A percentile compares a stretch with the other conserved stretches of the same genome.
These are phyloP conservation scores for Vicia villosa DNA, from an alignment of 306 rosid species.

Conservation along the genomic window DNA sequence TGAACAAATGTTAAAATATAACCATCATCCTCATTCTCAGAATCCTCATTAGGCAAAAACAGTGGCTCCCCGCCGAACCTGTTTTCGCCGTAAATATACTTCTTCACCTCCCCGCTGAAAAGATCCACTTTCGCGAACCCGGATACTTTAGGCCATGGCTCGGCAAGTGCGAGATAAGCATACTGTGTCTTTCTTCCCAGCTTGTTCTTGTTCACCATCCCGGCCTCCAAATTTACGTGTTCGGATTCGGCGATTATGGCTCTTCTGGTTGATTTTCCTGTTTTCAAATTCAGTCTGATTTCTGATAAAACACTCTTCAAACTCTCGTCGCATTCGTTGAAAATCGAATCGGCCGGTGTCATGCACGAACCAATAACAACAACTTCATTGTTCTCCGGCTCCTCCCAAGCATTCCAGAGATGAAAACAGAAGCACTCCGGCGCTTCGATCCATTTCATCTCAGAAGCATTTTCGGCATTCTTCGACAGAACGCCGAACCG, in stretches of 20 bases:
- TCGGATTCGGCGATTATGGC: constrained; percentile 54
- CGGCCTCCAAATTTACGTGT: constrained; percentile 85
- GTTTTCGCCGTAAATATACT: constrained; percentile 61
- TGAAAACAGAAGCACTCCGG: constrained; percentile 94
- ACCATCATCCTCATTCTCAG: constrained; percentile 69
- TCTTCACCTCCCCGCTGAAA: constrained; percentile 53
- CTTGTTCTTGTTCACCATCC: constrained; percentile 88
- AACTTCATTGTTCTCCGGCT: constrained; percentile 60
- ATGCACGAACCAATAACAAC: constrained; percentile 94
- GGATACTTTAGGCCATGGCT: constrained; percentile 98
- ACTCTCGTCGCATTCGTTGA: constrained; percentile 85
- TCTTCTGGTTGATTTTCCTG: constrained; percentile 64
- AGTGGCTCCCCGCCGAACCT: constrained; percentile 91
- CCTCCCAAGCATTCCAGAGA: constrained; percentile 98
- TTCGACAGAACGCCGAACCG: constrained; percentile 69
- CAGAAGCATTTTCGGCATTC: constrained; percentile 57
- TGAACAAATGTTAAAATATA: constrained; percentile 82
- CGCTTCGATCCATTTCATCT: constrained; percentile 75
- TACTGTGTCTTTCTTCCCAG: constrained; percentile 72
- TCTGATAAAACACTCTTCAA: constrained; percentile 73
- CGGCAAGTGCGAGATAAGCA: constrained; percentile 81
- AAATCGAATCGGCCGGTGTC: constrained; percentile 93
- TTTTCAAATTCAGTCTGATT: constrained; percentile 70
- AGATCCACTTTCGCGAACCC: constrained; percentile 88
- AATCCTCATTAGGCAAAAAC: constrained; percentile 60